Base-by-base conservation (phyloP, 768 basidiomycete genomes). In the Russula sp. region DNA sequence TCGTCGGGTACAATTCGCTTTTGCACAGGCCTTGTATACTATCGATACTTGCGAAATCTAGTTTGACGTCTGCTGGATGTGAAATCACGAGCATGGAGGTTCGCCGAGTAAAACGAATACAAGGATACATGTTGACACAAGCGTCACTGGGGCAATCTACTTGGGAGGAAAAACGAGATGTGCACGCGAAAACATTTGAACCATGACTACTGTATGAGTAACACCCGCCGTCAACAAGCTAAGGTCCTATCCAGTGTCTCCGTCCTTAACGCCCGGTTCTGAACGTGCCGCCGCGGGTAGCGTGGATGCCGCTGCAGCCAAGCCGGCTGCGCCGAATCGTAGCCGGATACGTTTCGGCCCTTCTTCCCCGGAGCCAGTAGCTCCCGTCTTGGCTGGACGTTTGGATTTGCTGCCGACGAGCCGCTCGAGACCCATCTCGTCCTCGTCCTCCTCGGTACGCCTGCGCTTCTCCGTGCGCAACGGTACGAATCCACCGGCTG, bases 311-410 rank as follows among this genome's bases (percentile, higher is more conserved):
- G 72, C 69, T 11, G 67, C 74, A 9, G 76, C 75, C 54, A 78
- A 69, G 20, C 76, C 77, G n/a, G 77, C 74, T 16, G 77, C 71
- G 20, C 85, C 84, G 63, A 91, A 79, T 74, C 83, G 87, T 63
- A 92, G 77, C 75, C 89, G 90, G 70, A 92, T 81, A 72, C 88
- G 89, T 75, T 86, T 89, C 57, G 77, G 78, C 27, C 51, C 59
- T 42, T 60, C 67, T 31, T 62, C 66, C 10, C 59, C 58, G 14
- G 18, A n/a, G 32, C 53, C 65, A 18, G 35, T 35, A 20, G 60
- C 31, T 0, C 55, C 64, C 7, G 27, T 54, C 52, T 59, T 55
- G 32, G 49, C 44, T 18, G 64, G 57, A 48, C 67, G 74, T 62
- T 74, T 75, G 47, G 70, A 58, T 62, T 85, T 89, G 60, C 66